Percentiles rank a stretch among this genome's conserved stretches.
Conservation (phyloP, 2,329 filamentous ascomycete genomes). For the Pseudocercospora eumusae region DNA sequence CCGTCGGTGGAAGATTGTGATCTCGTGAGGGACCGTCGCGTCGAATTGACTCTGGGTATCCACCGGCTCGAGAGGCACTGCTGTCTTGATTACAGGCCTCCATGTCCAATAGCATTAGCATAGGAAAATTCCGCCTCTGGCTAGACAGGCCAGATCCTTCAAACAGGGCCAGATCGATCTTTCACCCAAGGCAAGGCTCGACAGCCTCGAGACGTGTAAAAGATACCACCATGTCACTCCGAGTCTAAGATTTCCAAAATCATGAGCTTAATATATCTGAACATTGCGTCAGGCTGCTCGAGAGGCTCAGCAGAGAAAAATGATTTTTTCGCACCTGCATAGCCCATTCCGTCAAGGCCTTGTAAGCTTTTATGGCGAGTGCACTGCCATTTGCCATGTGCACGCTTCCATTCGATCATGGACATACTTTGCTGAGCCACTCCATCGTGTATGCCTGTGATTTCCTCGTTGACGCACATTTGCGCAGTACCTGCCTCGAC, state of each 20-base stretch:
- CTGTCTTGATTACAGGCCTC: background rate
- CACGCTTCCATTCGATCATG: conserved; percentile 9
- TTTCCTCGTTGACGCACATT: conserved; percentile 6
- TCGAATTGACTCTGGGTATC: background rate
- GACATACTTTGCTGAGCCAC: conserved; percentile 11
- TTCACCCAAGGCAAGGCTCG: background rate
- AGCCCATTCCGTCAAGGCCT: conserved; percentile 2
- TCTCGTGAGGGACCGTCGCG: background rate
- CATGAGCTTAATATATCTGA: background rate
- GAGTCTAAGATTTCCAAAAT: background rate
- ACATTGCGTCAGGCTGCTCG: background rate
- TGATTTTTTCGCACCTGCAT: background rate
- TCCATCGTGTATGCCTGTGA: conserved; percentile 9
- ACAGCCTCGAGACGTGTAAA: background rate
- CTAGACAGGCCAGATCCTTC: background rate
- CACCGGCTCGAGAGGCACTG: background rate
- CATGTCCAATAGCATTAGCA: background rate
- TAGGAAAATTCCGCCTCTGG: no score
- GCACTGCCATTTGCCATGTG: conserved; percentile 9
- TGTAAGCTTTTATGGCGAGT: conserved; percentile 10
- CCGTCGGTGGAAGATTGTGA: background rate
- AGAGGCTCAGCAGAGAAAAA: background rate
- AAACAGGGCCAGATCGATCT: background rate
- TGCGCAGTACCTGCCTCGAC: background rate
- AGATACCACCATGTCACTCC: background rate